These are phyloP conservation scores for Diplodia corticola DNA, from an alignment of 2,329 filamentous ascomycete species.

Conservation along the genomic window DNA sequence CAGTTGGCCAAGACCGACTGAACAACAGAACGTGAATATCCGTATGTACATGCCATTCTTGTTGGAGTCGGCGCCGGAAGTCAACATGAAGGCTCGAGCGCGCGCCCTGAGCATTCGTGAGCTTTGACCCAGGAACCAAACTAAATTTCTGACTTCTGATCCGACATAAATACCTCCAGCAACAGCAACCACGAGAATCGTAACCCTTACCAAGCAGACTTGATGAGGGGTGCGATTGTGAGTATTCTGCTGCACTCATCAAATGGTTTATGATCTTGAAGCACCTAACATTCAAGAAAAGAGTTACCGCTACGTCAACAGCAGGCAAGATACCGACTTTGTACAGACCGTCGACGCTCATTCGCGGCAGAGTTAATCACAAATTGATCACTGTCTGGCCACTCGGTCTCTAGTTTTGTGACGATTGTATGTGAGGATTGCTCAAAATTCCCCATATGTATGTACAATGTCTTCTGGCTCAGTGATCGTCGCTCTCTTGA, in stretches of 20 bases:
- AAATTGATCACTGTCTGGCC: too few relatives aligned
- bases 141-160: background rate
- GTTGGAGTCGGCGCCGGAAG: background rate
- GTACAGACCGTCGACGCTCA: too few relatives aligned
- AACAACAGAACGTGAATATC: background rate
- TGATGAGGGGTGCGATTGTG: background rate
- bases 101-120: background rate
- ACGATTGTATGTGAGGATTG: too few relatives aligned
- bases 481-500: too few relatives aligned
- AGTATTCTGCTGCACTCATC: background rate
- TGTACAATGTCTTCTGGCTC: too few relatives aligned
- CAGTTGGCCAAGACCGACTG: background rate
- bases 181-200: background rate
- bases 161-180: background rate
- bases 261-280: too few relatives aligned
- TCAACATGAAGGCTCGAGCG: background rate
- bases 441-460: too few relatives aligned
- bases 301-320: too few relatives aligned
- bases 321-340: too few relatives aligned
- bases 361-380: too few relatives aligned
- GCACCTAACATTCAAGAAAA: too few relatives aligned
- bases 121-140: background rate
- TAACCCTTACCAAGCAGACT: background rate
- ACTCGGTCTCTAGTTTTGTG: too few relatives aligned
- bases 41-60: background rate